These are phyloP conservation scores for Septoria linicola DNA, from an alignment of 2,329 filamentous ascomycete genomes.

Conservation along the genomic window DNA sequence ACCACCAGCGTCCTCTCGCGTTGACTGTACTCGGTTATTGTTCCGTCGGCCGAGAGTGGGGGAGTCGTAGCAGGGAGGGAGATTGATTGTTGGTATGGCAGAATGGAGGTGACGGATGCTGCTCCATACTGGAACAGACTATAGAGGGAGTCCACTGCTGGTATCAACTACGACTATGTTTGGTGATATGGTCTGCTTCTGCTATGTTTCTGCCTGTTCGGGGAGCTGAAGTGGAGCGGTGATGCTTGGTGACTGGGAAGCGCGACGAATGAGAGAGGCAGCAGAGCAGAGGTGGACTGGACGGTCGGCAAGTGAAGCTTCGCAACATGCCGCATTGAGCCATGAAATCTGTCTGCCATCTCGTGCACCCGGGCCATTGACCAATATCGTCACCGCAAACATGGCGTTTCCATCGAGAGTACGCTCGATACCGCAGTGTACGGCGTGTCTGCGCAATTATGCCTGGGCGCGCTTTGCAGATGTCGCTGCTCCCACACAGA, in stretches of 20 bases:
- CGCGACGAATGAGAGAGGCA: slow-evolving; percentile 4
- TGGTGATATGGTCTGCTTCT: background rate
- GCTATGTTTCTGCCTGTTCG: slow-evolving; percentile 6
- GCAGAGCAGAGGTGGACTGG: background rate
- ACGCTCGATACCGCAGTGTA: slow-evolving; percentile 32
- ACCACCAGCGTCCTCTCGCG: slow-evolving; percentile 33
- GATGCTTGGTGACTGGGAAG: background rate
- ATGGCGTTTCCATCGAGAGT: slow-evolving; percentile 30
- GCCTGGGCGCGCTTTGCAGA: too few species aligned
- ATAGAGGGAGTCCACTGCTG: slow-evolving; percentile 20
- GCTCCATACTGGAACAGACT: slow-evolving; percentile 24
- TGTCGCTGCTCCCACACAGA: slow-evolving; percentile 13
- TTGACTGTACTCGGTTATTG: slow-evolving; percentile 16
- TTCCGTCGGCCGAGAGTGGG: slow-evolving; percentile 5
- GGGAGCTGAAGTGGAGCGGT: background rate
- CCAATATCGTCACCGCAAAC: slow-evolving; percentile 4
- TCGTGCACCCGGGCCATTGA: too few species aligned
- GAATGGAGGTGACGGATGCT: slow-evolving; percentile 19
- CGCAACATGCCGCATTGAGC: too few species aligned
- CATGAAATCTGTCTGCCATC: background rate
- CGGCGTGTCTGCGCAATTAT: slow-evolving; percentile 33
- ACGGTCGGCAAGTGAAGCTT: slow-evolving; percentile 4
- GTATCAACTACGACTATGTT: background rate
- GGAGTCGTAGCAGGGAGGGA: background rate
- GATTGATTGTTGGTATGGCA: slow-evolving; percentile 4